These are phyloP conservation scores for Tritrichomonas musculus DNA, from an alignment of 208 protist species.

Conservation along the genomic window DNA sequence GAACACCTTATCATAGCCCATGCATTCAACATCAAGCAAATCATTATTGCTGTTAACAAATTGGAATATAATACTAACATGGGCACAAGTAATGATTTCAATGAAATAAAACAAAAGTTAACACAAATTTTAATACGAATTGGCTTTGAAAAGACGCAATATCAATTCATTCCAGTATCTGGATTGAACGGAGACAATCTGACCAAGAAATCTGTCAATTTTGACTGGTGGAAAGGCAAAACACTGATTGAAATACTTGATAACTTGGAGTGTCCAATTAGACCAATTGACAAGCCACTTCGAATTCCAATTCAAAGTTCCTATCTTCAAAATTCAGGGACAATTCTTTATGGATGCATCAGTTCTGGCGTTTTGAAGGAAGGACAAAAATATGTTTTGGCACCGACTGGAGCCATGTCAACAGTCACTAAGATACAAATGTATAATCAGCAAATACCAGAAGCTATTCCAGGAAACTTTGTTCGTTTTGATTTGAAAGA, in stretches of 20 bases:
- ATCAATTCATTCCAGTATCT: conserved; percentile 47
- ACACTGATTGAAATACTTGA: conserved; percentile 42
- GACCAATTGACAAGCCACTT: background rate
- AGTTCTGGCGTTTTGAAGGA: conserved; percentile 53
- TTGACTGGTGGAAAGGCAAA: conserved; percentile 56
- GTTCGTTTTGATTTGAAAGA: conserved; percentile 57
- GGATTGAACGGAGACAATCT: conserved; percentile 46
- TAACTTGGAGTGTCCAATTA: background rate
- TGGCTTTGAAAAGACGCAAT: conserved; percentile 42
- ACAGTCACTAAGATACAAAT: conserved; percentile 73
- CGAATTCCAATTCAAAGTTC: background rate
- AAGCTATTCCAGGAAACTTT: conserved; percentile 66
- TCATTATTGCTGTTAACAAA: conserved; percentile 17
- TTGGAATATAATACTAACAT: background rate
- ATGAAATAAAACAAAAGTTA: background rate
- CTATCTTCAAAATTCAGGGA: background rate
- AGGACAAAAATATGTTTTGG: conserved; percentile 52
- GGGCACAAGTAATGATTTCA: background rate
- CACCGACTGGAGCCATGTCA: conserved; percentile 46
- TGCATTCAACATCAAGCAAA: background rate
- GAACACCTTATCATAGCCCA: background rate
- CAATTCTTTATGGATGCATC: conserved; percentile 39
- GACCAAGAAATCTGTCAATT: conserved; percentile 53
- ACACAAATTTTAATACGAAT: background rate
- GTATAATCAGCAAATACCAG: conserved; percentile 65